These are phyloP conservation scores for Flaveria floridana DNA, from an alignment of 140 eudicot species.

Conservation along the genomic window DNA sequence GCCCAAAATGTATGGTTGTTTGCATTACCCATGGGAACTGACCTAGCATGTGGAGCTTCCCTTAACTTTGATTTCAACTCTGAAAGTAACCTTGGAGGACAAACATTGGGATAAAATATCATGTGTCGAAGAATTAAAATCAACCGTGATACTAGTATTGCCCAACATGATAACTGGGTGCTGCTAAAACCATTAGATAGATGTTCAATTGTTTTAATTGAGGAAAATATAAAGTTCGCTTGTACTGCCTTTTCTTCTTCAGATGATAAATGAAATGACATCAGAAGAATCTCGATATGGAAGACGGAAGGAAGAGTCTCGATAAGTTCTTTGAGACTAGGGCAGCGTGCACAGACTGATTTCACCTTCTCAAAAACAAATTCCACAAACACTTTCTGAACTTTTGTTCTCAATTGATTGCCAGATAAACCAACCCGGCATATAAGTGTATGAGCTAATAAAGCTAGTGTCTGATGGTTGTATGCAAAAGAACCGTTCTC, in stretches of 20 bases:
- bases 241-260: slow-evolving; percentile 62
- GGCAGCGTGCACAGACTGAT: slow-evolving; percentile 40
- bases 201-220: slow-evolving; percentile 48
- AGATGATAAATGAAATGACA: slow-evolving; percentile 89
- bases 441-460: slow-evolving; percentile 67
- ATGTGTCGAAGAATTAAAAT: slow-evolving; percentile 80
- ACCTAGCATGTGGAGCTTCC: slow-evolving; percentile 47
- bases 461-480: slow-evolving; percentile 75
- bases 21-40: slow-evolving; percentile 34
- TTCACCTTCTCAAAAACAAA: slow-evolving; percentile 56
- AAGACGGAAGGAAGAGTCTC: slow-evolving; percentile 79
- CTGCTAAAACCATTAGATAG: slow-evolving; percentile 48
- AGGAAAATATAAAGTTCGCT: slow-evolving; percentile 56
- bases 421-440: slow-evolving; percentile 63
- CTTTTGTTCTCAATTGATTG: slow-evolving; percentile 56
- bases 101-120: slow-evolving; percentile 65
- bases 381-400: slow-evolving; percentile 57
- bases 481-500: slow-evolving; percentile 71
- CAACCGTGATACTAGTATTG: slow-evolving; percentile 72
- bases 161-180: slow-evolving; percentile 84
- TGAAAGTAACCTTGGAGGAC: slow-evolving; percentile 81
- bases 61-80: slow-evolving; percentile 76
- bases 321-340: slow-evolving; percentile 53
- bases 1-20: slow-evolving; percentile 64
- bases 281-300: slow-evolving; percentile 81